phyloP scores from a whole-genome alignment of 2,329 filamentous ascomycete genomes.

The Aureobasidium namibiae region DNA sequence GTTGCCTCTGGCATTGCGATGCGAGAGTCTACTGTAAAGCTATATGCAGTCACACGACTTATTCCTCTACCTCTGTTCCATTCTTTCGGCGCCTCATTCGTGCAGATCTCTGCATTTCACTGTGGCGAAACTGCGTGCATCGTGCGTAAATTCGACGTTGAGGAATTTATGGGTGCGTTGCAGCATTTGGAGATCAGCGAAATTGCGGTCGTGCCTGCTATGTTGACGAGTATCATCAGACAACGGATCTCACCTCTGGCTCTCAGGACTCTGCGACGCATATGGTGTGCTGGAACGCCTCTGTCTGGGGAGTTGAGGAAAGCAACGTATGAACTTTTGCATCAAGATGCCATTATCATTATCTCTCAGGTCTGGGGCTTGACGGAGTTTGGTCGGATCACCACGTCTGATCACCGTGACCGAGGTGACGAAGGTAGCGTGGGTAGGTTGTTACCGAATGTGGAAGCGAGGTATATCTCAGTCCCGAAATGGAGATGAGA shows the following conservation, averaged over 20 bases:
- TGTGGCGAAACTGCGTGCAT: not conserved
- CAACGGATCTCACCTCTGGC: not conserved
- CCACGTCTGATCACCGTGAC: constrained; percentile 32
- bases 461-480: constrained; percentile 15
- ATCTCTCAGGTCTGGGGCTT: constrained; percentile 47
- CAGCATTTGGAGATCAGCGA: not conserved
- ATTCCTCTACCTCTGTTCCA: not conserved
- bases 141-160: not conserved
- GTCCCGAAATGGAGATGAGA: too few relatives aligned
- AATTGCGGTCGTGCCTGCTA: not conserved
- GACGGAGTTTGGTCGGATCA: constrained; percentile 42
- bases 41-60: not conserved
- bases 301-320: not conserved
- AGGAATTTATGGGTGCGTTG: not conserved
- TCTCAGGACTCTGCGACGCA: not conserved
- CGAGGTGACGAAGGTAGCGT: constrained; percentile 39
- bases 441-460: constrained; percentile 33
- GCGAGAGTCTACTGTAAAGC: not conserved
- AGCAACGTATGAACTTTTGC: constrained; percentile 20
- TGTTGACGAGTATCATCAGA: not conserved
- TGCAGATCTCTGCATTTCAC: not conserved
- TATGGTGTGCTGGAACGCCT: not conserved
- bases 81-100: not conserved
- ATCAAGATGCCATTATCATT: constrained; percentile 30
- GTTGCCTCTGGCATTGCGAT: constrained; percentile 14